These are phyloP conservation scores for Termitomyces sp. DNA, from an alignment of 768 basidiomycete species.

Conservation along the genomic window DNA sequence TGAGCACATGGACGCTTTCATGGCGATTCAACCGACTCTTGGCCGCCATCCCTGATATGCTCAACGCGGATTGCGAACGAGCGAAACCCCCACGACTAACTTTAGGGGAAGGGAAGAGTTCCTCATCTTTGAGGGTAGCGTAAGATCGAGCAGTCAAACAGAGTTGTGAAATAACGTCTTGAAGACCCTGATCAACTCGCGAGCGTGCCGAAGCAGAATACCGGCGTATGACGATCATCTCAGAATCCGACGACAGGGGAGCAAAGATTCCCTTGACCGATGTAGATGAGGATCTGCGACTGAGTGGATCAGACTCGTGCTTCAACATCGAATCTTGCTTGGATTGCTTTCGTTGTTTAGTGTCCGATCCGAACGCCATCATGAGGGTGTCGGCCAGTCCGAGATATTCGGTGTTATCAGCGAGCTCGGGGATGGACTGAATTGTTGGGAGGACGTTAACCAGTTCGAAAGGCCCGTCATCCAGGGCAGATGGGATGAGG, in stretches of 20 bases:
- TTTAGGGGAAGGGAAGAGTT: slow-evolving; percentile 57
- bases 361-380: slow-evolving; percentile 30
- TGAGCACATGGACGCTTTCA: slow-evolving; percentile 67
- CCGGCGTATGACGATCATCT: slow-evolving; percentile 65
- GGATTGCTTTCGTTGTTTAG: slow-evolving; percentile 27
- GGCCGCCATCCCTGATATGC: slow-evolving; percentile 62
- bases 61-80: slow-evolving; percentile 58
- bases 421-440: slow-evolving; percentile 54
- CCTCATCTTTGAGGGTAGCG: slow-evolving; percentile 60
- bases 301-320: slow-evolving; percentile 27
- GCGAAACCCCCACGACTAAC: slow-evolving; percentile 43
- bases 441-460: slow-evolving; percentile 50
- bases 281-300: slow-evolving; percentile 61
- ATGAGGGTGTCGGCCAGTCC: slow-evolving; percentile 36
- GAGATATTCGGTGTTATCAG: slow-evolving; percentile 28
- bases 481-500: slow-evolving; percentile 31
- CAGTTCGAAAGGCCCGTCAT: slow-evolving; percentile 40
- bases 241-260: slow-evolving; percentile 49
- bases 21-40: slow-evolving; percentile 62
- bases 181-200: slow-evolving; percentile 73
- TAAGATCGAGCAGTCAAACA: slow-evolving; percentile 69
- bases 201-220: slow-evolving; percentile 63
- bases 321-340: slow-evolving; percentile 24
- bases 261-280: slow-evolving; percentile 64
- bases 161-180: slow-evolving; percentile 77